Evolutionary conservation across 2,329 filamentous ascomycete species (phyloP).

Genomic region (Paraconiothyrium sp.): DNA sequence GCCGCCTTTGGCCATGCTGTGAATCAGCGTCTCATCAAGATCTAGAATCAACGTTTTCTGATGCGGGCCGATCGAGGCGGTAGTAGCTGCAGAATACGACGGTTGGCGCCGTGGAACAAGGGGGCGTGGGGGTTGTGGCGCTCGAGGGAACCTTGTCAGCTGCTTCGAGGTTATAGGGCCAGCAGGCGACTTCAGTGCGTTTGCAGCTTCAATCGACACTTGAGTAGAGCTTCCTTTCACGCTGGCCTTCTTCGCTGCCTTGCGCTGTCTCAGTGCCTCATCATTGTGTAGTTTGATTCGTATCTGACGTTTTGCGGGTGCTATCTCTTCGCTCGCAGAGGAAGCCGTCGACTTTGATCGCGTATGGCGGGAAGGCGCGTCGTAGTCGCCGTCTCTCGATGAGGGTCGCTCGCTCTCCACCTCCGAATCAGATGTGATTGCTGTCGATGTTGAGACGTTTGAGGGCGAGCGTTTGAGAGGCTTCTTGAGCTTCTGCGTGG

Average conservation of each 20-base stretch:
- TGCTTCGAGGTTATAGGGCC: constrained; percentile 73
- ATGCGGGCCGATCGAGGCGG: constrained; percentile 49
- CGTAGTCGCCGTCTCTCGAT: constrained; percentile 44
- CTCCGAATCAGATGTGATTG: constrained; percentile 73
- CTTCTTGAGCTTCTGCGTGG: constrained; percentile 39
- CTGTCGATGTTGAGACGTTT: constrained; percentile 66
- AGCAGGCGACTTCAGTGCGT: constrained; percentile 90
- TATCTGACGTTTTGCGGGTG: constrained; percentile 79
- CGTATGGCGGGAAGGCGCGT: constrained; percentile 63
- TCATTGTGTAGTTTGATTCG: constrained; percentile 90
- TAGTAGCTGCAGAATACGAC: constrained; percentile 71
- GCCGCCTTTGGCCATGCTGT: constrained; percentile 96
- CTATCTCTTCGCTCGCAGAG: constrained; percentile 68
- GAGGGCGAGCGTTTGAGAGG: constrained; percentile 52
- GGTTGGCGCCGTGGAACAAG: constrained; percentile 89
- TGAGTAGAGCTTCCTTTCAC: constrained; percentile 43
- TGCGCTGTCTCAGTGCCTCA: constrained; percentile 76
- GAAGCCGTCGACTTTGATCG: constrained; percentile 68
- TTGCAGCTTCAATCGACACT: constrained; percentile 59
- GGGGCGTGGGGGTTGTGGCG: constrained; percentile 86
- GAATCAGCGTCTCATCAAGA: constrained; percentile 95
- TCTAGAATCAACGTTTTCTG: constrained; percentile 96
- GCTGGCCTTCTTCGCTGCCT: constrained; percentile 71
- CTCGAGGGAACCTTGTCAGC: constrained; percentile 89
- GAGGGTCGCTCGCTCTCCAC: constrained; percentile 60